Evolutionary conservation across 2,329 filamentous ascomycete species (phyloP), one percentile per base, ranked within the genome.

Genomic region (Diaporthe sp.): DNA sequence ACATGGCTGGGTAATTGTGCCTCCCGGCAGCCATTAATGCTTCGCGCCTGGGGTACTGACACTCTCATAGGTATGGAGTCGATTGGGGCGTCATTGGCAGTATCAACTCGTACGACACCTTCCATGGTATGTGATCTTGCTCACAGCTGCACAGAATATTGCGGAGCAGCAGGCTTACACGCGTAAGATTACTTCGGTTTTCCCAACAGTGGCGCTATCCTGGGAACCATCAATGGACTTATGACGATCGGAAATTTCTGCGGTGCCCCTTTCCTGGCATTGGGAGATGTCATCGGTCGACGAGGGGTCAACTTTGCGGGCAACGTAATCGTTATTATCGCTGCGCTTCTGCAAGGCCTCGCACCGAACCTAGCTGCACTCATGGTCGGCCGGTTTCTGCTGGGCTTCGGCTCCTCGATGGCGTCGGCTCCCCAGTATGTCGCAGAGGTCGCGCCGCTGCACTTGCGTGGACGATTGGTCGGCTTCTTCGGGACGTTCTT

Each of bases 231-330:
- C 69, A 87, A 87, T 71, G 85, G 86, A 1, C 79, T 87, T 50
- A 87, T 87, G 86, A 84, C 82, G 15, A 85, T 87, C 52, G 86
- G 86, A 33, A 85, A 80, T 9, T 83, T 88, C 64, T 82, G 82
- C 71, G 87, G 88, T 25, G 85, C 88, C 4, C 87, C 87, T 0
- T 87, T 89, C 64, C 83, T 88, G 70, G 83, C 84, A 9, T 82
- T 89, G 10, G 85, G 86, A 76, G 88, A 89, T 79, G 82, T 87
- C 10, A 85, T 89, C 77, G 87, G 88, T 58, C 85, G 87, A 72
- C 86, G 88, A 74, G 86, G 86, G 8, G 82, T 87, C 78, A 87
- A 86, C 76, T 87, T 87, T 66, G 64, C 83, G 13, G 87, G 87
- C 4, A 88, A 87, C 66, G 74, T 79, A 30, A 81, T 87, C 58